Evolutionary conservation across 2,329 filamentous ascomycete species (phyloP).

Genomic region (Fusarium bulbicola): DNA sequence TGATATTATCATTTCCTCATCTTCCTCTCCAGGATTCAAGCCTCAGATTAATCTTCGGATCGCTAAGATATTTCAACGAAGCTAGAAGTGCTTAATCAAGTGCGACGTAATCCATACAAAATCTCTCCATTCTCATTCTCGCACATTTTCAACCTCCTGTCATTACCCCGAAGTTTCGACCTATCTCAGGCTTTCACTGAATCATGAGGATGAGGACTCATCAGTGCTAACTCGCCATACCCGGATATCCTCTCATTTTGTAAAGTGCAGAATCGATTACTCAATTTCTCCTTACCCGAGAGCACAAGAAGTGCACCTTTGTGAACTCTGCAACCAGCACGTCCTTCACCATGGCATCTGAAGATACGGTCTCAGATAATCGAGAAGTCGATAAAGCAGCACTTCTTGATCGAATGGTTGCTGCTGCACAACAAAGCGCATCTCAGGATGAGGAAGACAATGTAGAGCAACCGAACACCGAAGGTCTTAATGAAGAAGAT

Average conservation of each 20-base stretch:
- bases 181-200: background rate
- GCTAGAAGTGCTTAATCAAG: background rate
- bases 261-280: background rate
- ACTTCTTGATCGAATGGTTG: slow-evolving; percentile 45
- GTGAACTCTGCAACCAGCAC: background rate
- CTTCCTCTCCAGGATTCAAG: background rate
- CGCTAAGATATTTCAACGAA: background rate
- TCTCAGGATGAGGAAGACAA: slow-evolving; percentile 12
- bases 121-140: slow-evolving; percentile 1
- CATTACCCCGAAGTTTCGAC: background rate
- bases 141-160: background rate
- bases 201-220: background rate
- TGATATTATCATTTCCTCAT: background rate
- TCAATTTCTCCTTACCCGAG: too few species aligned
- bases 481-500: slow-evolving; percentile 64
- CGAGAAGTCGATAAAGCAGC: slow-evolving; percentile 38
- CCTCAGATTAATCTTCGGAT: background rate
- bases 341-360: slow-evolving; percentile 40
- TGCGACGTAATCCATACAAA: slow-evolving; percentile 5
- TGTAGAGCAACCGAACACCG: slow-evolving; percentile 22
- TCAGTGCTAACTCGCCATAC: background rate
- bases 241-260: background rate
- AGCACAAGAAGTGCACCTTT: background rate
- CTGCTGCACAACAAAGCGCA: slow-evolving; percentile 43
- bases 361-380: slow-evolving; percentile 32